Base-by-base conservation (phyloP, 257 asterid species). In the Petrea volubilis region DNA sequence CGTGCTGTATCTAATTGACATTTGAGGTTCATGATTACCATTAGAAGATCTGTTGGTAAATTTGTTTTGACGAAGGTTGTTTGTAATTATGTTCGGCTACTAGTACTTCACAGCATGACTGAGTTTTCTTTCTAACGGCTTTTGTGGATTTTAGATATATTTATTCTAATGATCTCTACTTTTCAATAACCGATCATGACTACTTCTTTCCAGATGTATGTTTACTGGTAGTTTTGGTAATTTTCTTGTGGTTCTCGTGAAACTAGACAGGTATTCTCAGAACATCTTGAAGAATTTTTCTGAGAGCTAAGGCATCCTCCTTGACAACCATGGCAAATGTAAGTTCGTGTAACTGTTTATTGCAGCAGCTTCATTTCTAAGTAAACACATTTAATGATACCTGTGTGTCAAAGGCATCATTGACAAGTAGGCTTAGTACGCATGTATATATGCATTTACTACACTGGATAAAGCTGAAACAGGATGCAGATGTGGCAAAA, bases 191-290 rank as follows among this genome's bases (percentile, higher is more conserved):
- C 33, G 63, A 11, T 12, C 15, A 2, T 43, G n/a, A 3, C 4
- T 17, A 23, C n/a, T n/a, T n/a, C 15, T n/a, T 60, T 24, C n/a
- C 43, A 27, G 63, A 20, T 8, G 64, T 33, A 60, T 29, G 3
- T n/a, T 33, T 24, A 18, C 28, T 67, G 43, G 56, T 75, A 57
- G 40, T 13, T 63, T 68, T 59, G 11, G 61, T 77, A 41, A 68
- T 58, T 67, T 74, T 74, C 60, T 24, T 66, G 43, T 78, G 71
- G 43, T 79, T 73, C 59, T 74, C 55, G 72, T 86, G 78, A 63
- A 86, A 89, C 84, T 89, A 89, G 96, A 80, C 96, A 88, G 96
- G 85, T 78, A 73, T 68, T 83, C 66, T 79, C 74, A 83, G 83
- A 70, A 78, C 79, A 43, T 72, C 87, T 70, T 79, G 74, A 71